These are phyloP conservation scores for Lipomyces yamadae DNA, from an alignment of 805 yeast genomes.

Conservation along the genomic window DNA sequence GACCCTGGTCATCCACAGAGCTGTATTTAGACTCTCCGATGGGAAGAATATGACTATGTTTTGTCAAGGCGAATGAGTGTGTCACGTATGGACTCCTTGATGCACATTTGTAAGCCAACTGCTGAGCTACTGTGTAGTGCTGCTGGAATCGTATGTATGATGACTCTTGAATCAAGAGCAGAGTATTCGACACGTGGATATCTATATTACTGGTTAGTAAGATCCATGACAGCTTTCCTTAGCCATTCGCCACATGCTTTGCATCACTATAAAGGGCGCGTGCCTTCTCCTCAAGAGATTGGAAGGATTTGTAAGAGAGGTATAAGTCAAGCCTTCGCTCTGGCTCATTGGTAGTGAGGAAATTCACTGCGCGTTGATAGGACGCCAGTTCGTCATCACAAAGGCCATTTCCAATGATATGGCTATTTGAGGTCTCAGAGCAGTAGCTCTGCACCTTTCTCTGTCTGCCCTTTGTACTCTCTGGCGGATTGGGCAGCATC, in stretches of 20 bases:
- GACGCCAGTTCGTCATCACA: neutral
- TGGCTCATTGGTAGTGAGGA: neutral
- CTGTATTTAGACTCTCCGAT: neutral
- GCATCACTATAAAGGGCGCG: neutral
- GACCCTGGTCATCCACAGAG: neutral
- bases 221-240: neutral
- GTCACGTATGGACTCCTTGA: neutral
- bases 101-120: neutral
- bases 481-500: too few species aligned
- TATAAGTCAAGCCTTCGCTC: neutral
- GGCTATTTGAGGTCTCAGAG: neutral
- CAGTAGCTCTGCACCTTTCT: too few species aligned
- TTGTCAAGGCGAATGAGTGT: neutral
- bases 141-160: neutral
- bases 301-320: neutral
- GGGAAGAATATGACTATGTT: neutral
- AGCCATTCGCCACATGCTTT: neutral
- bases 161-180: neutral
- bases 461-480: too few species aligned
- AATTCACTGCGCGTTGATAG: neutral
- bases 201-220: neutral
- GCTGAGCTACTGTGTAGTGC: neutral
- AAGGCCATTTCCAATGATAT: neutral
- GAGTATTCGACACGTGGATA: neutral
- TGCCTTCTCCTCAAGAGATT: neutral